Evolutionary conservation across 2,329 filamentous ascomycete genomes (phyloP), one percentile per base, ranked within the genome.

Genomic region (Fusarium phyllophilum): DNA sequence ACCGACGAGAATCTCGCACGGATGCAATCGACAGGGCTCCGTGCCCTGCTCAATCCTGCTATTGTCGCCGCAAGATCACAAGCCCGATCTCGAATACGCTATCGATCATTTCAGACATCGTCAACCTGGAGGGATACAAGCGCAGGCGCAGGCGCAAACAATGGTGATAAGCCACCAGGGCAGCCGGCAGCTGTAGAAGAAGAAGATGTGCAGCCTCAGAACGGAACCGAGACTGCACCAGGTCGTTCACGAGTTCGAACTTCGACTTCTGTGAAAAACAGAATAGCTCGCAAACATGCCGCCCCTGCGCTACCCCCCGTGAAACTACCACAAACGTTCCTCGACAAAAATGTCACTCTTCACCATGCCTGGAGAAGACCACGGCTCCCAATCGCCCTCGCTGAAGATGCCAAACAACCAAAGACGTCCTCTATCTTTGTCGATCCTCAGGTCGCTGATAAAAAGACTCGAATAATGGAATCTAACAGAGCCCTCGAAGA

Each of bases 291-390:
- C 59, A 79, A 79, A 59, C 75, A 80, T 46, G 78, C 77, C 38
- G 80, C 82, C 39, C 81, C 83, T 33, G 83, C 84, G 49, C 74
- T 89, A 17, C 88, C 88, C n/a, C 83, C 85, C 6, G 82, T 89
- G 29, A 83, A 86, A 56, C 81, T 93, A 20, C 90, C 91, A 2
- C 80, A 84, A 63, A 87, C 85, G 80, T 93, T 93, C 70, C 80
- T 89, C 60, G 81, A 86, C 44, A 79, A 83, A 26, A 88, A 88
- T 62, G 85, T 93, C 44, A 78, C 69, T 18, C 63, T 81, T 31
- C 77, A 78, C 56, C 34, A 74, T 52, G n/a, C 61, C n/a, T 63
- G 65, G n/a, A 70, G 48, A 20, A 77, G 76, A 52, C 82, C 81
- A 24, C 68, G 69, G 15, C 74, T 83, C 17, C 81, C 82, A 11